Conservation (phyloP, 139 green algal genomes). For the Mesotaenium endlicherianum region DNA sequence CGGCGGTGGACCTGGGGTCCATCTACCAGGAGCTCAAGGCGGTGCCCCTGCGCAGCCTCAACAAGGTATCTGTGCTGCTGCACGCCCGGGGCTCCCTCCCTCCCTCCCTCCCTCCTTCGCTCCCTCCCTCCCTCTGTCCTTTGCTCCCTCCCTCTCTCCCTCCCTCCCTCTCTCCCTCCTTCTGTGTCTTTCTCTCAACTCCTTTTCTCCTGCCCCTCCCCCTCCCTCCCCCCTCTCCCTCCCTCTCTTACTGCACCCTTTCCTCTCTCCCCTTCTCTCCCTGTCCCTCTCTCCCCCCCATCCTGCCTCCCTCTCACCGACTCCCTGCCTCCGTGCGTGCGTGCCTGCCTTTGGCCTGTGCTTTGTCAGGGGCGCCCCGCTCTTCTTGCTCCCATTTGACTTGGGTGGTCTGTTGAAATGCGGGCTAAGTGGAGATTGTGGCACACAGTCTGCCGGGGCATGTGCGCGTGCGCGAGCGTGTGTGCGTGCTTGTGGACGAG, state of each 20-base stretch:
- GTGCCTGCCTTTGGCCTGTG: too few species aligned
- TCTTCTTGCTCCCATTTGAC: too few species aligned
- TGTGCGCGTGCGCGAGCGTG: too few species aligned
- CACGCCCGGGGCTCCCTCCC: neutral
- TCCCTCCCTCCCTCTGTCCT: neutral
- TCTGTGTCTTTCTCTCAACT: neutral
- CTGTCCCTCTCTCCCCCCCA: too few species aligned
- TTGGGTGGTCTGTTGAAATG: too few species aligned
- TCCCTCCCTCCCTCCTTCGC: neutral
- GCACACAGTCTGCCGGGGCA: too few species aligned
- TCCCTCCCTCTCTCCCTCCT: neutral
- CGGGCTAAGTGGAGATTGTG: too few species aligned
- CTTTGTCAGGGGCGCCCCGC: too few species aligned
- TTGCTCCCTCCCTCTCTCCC: neutral
- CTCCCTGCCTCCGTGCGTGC: too few species aligned
- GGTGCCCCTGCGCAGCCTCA: conserved; percentile 81
- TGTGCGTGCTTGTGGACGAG: too few species aligned
- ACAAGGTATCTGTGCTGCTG: conserved; percentile 45
- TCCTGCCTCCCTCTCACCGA: too few species aligned
- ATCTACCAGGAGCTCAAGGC: conserved; percentile 81
- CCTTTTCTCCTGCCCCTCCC: neutral
- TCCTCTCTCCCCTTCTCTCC: too few species aligned
- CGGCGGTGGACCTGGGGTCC: conserved; percentile 64
- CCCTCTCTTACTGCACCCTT: neutral
- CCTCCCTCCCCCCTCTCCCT: neutral